A percentile compares a stretch with the other conserved stretches of the same genome.
Conservation (phyloP, 768 basidiomycete species). For the Pholiota molesta region DNA sequence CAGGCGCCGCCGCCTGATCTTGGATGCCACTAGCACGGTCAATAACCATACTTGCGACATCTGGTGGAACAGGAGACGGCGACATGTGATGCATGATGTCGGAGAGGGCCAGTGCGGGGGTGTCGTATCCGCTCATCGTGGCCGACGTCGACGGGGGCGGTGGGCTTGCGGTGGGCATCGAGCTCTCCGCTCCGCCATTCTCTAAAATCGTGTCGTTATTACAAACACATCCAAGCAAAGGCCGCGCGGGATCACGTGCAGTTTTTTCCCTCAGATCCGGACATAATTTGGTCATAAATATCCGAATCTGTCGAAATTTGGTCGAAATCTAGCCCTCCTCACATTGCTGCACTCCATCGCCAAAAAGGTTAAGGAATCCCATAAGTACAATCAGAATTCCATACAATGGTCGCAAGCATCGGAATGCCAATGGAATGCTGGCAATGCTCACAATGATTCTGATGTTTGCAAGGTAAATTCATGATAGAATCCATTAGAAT, state of each 20-base stretch:
- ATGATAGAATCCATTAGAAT: no score
- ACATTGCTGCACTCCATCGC: no score
- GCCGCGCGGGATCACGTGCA: conserved; percentile 26
- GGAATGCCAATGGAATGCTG: no score
- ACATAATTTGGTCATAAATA: neutral
- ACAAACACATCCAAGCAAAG: conserved; percentile 25
- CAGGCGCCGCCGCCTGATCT: conserved; percentile 26
- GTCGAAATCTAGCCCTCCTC: no score
- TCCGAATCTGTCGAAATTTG: no score
- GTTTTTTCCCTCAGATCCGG: conserved; percentile 14
- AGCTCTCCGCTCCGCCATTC: neutral
- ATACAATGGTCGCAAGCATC: no score
- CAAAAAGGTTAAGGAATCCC: no score
- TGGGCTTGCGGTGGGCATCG: conserved; percentile 1
- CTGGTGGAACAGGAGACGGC: conserved; percentile 46
- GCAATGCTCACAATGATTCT: no score
- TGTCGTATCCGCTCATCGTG: conserved; percentile 5
- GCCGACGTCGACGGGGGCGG: conserved; percentile 5
- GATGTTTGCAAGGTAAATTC: no score
- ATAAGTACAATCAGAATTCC: no score
- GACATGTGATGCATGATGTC: conserved; percentile 60
- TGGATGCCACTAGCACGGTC: conserved; percentile 23
- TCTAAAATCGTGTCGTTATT: conserved; percentile 25
- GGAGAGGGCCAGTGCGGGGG: conserved; percentile 47
- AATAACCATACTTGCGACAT: conserved; percentile 15